Conservation (phyloP, 2,329 filamentous ascomycete genomes). For the Cercospora berteroae region DNA sequence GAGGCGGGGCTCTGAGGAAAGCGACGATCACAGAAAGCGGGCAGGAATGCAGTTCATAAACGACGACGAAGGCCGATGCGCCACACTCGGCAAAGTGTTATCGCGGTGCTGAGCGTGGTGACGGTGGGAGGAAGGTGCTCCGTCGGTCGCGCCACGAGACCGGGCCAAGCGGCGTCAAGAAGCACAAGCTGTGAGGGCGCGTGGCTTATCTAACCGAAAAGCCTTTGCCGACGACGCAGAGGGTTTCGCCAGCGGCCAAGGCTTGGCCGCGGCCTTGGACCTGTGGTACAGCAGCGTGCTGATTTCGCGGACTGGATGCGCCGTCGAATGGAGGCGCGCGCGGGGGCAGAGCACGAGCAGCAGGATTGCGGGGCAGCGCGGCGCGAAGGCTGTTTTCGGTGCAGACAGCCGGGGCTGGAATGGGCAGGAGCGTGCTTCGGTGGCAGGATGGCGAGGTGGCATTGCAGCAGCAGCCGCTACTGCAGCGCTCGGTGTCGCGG, state of each 20-base stretch:
- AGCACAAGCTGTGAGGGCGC: neutral
- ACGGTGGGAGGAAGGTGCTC: neutral
- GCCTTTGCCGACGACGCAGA: neutral
- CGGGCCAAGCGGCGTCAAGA: conserved; percentile 2
- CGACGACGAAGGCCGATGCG: neutral
- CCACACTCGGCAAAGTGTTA: neutral
- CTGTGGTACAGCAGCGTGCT: neutral
- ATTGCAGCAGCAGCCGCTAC: neutral
- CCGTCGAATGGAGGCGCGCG: neutral
- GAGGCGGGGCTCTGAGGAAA: neutral
- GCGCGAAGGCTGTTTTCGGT: neutral
- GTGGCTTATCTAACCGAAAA: conserved; percentile 1
- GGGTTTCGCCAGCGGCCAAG: neutral
- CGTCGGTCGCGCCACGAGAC: neutral
- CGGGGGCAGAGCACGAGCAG: neutral
- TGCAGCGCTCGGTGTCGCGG: neutral
- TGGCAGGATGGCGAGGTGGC: neutral
- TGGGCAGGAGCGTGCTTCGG: neutral
- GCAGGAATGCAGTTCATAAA: neutral
- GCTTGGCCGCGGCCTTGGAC: neutral
- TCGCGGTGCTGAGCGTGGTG: neutral
- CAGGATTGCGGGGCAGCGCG: conserved; percentile 3
- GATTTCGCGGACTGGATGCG: neutral
- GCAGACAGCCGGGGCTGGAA: neutral
- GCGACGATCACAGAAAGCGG: neutral